Base-by-base conservation (phyloP, 495 filamentous ascomycete species). In the Talaromyces trachyspermus region DNA sequence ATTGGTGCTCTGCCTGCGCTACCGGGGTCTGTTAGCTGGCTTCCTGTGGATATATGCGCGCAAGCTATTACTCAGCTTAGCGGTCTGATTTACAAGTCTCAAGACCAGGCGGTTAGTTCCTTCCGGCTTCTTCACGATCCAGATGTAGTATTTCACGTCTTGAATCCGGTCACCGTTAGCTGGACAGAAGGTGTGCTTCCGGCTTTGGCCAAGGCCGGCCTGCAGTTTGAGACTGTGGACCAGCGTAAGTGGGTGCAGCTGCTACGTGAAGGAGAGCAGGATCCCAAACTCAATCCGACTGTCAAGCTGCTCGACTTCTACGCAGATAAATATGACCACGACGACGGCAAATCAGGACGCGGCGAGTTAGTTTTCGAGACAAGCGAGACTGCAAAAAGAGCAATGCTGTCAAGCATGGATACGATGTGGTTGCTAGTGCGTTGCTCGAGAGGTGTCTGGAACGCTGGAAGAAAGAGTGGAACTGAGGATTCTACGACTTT, bases 21-120 rank as follows among this genome's bases (percentile, higher is more conserved):
- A 0, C 52, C 70, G 1, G 69, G 78, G 37, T 53, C 68, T 26
- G 54, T 79, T 12, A 66, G 62, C 25, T 85, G 81, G 81, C 60
- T 84, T 12, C 76, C 79, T 0, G 70, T 79, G 12, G 66, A 82
- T 62, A 22, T 76, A 38, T 65, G 81, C 25, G 83, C 76, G 0
- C 43, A 54, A n/a, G 67, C 64, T 14, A 50, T 80, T 12, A 25
- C 74, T 0, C 57, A 71, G 17, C 57, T 75, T 17, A 44, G 58
- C 35, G 33, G 47, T 2, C 18, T 40, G 12, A 22, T 8, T 15
- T n/a, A n/a, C n/a, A n/a, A n/a, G n/a, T n/a, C n/a, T n/a, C 25
- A 11, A 15, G 29, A 47, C 15, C 7, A 12, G 12, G 19, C 11
- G 12, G 42, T 12, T 11, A 45, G 29, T 15, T 12, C 42, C 14